These are phyloP conservation scores for Plasmodium yoelii DNA, from an alignment of 169 alveolate genomes.

Conservation along the genomic window DNA sequence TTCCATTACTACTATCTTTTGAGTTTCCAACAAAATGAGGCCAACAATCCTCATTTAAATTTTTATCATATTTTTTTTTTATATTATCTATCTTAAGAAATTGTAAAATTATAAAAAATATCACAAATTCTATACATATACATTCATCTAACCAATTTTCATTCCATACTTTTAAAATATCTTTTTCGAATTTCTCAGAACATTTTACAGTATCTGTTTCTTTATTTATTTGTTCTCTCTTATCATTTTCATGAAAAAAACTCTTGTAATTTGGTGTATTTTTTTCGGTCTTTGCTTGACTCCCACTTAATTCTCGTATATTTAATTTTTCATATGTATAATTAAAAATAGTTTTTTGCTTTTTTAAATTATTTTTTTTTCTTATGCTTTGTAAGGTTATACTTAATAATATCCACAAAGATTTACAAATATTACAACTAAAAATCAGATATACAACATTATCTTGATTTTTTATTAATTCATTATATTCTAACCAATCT, in stretches of 20 bases:
- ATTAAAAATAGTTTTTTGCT: constrained; percentile 56
- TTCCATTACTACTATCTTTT: background rate
- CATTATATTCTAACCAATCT: constrained; percentile 49
- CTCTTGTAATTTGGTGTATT: background rate
- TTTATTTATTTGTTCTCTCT: background rate
- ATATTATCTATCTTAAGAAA: constrained; percentile 52
- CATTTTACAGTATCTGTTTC: background rate
- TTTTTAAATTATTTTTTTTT: constrained; percentile 45
- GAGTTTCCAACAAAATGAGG: constrained; percentile 21
- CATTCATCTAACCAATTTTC: constrained; percentile 40
- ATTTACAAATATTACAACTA: constrained; percentile 42
- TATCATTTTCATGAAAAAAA: background rate
- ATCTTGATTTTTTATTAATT: constrained; percentile 48
- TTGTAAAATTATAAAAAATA: constrained; percentile 57
- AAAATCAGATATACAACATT: background rate
- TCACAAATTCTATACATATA: constrained; percentile 43
- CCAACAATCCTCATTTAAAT: constrained; percentile 70
- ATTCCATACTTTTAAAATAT: background rate
- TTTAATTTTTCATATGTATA: constrained; percentile 4
- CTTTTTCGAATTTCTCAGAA: background rate
- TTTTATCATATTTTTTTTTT: constrained; percentile 63
- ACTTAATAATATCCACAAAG: constrained; percentile 59
- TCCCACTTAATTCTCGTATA: background rate
- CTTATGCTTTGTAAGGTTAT: constrained; percentile 56
- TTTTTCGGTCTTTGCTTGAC: background rate